A percentile compares a stretch with the other conserved stretches of the same genome.
Conservation (phyloP, 495 filamentous ascomycete genomes). For the Penicillium tannophilum region DNA sequence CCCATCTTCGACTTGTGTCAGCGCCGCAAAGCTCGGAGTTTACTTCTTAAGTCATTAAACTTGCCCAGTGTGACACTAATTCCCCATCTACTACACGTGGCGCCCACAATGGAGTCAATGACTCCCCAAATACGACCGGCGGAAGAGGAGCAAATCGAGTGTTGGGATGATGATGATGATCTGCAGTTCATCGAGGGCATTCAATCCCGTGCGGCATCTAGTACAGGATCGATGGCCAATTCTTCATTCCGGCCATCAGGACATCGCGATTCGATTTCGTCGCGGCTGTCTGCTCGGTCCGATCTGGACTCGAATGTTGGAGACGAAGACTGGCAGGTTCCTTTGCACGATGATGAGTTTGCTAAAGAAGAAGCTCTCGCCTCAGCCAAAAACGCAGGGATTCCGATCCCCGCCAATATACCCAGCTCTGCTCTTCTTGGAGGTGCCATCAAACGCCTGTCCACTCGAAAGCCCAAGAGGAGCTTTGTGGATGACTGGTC, state of each 20-base stretch:
- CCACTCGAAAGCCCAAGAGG: conserved; percentile 76
- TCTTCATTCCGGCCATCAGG: conserved; percentile 52
- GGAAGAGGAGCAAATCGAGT: conserved; percentile 67
- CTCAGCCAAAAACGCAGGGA: conserved; percentile 83
- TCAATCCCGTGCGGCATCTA: conserved; percentile 65
- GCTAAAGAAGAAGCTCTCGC: conserved; percentile 82
- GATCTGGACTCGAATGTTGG: conserved; percentile 73
- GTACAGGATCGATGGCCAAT: conserved; percentile 55
- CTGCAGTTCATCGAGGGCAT: conserved; percentile 73
- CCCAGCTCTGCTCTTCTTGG: conserved; percentile 93
- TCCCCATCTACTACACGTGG: background rate
- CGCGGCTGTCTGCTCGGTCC: conserved; percentile 74
- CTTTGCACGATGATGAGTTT: conserved; percentile 76
- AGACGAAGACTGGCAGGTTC: conserved; percentile 85
- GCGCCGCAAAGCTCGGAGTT: conserved; percentile 29
- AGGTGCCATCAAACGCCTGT: conserved; percentile 90
- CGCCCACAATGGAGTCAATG: conserved; percentile 55
- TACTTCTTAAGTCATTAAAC: conserved; percentile 17
- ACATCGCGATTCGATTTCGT: conserved; percentile 76
- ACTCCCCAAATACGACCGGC: conserved; percentile 56
- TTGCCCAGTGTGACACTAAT: background rate
- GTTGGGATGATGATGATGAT: conserved; percentile 87
- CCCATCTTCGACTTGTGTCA: conserved; percentile 25
- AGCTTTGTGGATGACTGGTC: conserved; percentile 84
- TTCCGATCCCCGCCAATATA: conserved; percentile 86